Percentiles rank a stretch among this genome's conserved stretches.
Evolutionary conservation across 352 stramenopile genomes (phyloP).

Genomic region (Pythium oligandrum): DNA sequence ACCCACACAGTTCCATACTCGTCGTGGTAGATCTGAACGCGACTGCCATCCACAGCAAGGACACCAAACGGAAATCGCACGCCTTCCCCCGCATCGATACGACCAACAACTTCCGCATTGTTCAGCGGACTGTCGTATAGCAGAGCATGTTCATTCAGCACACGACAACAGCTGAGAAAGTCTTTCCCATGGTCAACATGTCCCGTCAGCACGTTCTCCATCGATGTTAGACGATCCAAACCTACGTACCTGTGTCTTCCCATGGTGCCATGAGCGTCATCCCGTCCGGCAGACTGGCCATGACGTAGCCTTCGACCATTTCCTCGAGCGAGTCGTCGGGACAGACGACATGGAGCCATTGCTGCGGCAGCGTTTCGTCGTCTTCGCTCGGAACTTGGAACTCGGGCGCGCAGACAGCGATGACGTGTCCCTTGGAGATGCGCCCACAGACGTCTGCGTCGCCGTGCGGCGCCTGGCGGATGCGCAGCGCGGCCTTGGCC

Average conservation of each 20-base stretch:
- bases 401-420: constrained; percentile 27
- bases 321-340: constrained; percentile 23
- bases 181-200: constrained; percentile 4
- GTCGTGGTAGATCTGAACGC: constrained; percentile 37
- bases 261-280: constrained; percentile 42
- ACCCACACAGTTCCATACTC: constrained; percentile 52
- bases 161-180: constrained; percentile 39
- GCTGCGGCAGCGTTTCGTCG: constrained; percentile 9
- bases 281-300: constrained; percentile 41
- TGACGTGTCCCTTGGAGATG: constrained; percentile 44
- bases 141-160: constrained; percentile 24
- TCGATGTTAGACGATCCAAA: neutral
- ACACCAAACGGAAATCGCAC: constrained; percentile 38
- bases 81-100: constrained; percentile 27
- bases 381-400: constrained; percentile 24
- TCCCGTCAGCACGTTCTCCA: neutral
- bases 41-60: constrained; percentile 20
- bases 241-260: constrained; percentile 30
- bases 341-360: constrained; percentile 55
- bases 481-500: constrained; percentile 51
- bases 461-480: constrained; percentile 49
- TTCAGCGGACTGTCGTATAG: constrained; percentile 34
- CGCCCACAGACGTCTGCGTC: constrained; percentile 30
- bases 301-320: constrained; percentile 39
- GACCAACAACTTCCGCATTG: constrained; percentile 25